Conservation (phyloP, 768 basidiomycete species). For the Suillus discolor region DNA sequence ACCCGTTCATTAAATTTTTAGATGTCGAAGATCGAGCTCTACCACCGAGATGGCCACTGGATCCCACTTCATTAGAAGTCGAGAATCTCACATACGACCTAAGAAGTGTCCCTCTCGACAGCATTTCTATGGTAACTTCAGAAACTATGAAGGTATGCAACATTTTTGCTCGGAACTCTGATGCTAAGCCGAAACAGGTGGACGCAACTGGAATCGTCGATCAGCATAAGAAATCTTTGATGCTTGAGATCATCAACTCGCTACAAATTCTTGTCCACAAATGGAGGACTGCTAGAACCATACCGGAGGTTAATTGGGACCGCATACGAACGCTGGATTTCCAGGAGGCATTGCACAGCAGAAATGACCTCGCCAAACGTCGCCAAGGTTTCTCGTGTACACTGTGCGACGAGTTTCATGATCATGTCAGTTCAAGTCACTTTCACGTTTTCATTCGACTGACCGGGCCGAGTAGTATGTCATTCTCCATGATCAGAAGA, state of each 20-base stretch:
- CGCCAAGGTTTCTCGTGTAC: constrained; percentile 51
- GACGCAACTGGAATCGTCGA: constrained; percentile 72
- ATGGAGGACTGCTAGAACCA: constrained; percentile 47
- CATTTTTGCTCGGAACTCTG: constrained; percentile 4
- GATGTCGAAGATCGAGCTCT: constrained; percentile 60
- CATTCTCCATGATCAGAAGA: constrained; percentile 72
- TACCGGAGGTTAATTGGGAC: constrained; percentile 86
- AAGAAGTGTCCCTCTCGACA: constrained; percentile 62
- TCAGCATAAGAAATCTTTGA: constrained; percentile 58
- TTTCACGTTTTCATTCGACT: constrained; percentile 3
- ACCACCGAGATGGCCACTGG: constrained; percentile 80
- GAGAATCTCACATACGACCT: constrained; percentile 69
- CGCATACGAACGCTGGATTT: constrained; percentile 87
- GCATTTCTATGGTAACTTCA: constrained; percentile 76
- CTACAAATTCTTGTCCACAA: constrained; percentile 57
- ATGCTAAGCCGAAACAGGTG: constrained; percentile 47
- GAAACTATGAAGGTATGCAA: constrained; percentile 65
- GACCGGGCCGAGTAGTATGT: constrained; percentile 57
- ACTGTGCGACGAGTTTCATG: constrained; percentile 65
- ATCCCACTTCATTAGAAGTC: constrained; percentile 45
- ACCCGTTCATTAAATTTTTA: constrained; percentile 28
- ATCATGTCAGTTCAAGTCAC: constrained; percentile 61
- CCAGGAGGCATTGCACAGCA: constrained; percentile 72
- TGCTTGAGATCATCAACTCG: constrained; percentile 55
- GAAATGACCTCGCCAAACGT: constrained; percentile 51